These are phyloP conservation scores for Nakaseomyces sp. DNA, from an alignment of 1,139 yeast species.

Conservation along the genomic window DNA sequence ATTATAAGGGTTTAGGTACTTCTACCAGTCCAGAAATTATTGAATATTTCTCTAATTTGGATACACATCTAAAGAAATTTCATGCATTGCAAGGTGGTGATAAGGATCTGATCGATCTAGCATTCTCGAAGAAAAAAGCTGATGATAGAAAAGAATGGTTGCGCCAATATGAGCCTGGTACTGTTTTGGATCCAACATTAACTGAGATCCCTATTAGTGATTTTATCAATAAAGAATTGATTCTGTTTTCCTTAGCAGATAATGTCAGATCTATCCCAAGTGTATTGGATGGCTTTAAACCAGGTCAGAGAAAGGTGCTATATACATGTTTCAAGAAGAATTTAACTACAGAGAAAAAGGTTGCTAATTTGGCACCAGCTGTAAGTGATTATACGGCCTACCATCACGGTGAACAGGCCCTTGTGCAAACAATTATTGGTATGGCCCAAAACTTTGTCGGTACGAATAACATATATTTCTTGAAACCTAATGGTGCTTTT, in stretches of 20 bases:
- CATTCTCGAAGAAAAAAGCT: slow-evolving; percentile 90
- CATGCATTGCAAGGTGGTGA: slow-evolving; percentile 79
- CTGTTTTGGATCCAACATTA: slow-evolving; percentile 78
- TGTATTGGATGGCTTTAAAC: slow-evolving; percentile 90
- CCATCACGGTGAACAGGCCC: slow-evolving; percentile 90
- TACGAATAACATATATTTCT: slow-evolving; percentile 73
- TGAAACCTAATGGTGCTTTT: slow-evolving; percentile 90
- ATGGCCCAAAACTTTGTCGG: slow-evolving; percentile 95
- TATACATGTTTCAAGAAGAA: slow-evolving; percentile 84
- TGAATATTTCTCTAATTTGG: slow-evolving; percentile 81
- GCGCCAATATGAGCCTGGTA: slow-evolving; percentile 81
- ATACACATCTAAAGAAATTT: slow-evolving; percentile 77
- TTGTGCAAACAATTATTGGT: slow-evolving; percentile 84
- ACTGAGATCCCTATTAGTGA: slow-evolving; percentile 80
- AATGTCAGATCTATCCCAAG: slow-evolving; percentile 93
- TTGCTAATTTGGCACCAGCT: slow-evolving; percentile 85
- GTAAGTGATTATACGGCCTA: slow-evolving; percentile 86
- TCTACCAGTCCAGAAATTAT: slow-evolving; percentile 73
- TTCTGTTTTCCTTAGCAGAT: slow-evolving; percentile 93
- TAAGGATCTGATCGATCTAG: slow-evolving; percentile 74
- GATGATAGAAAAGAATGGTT: slow-evolving; percentile 98
- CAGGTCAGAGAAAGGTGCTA: slow-evolving; percentile 92
- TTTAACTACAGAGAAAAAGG: slow-evolving; percentile 70
- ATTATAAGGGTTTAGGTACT: slow-evolving; percentile 98
- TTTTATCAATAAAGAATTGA: slow-evolving; percentile 90